A percentile compares a stretch with the other conserved stretches of the same genome.
Evolutionary conservation across 2,329 filamentous ascomycete species (phyloP).

Genomic region (Pseudocercospora cruenta): DNA sequence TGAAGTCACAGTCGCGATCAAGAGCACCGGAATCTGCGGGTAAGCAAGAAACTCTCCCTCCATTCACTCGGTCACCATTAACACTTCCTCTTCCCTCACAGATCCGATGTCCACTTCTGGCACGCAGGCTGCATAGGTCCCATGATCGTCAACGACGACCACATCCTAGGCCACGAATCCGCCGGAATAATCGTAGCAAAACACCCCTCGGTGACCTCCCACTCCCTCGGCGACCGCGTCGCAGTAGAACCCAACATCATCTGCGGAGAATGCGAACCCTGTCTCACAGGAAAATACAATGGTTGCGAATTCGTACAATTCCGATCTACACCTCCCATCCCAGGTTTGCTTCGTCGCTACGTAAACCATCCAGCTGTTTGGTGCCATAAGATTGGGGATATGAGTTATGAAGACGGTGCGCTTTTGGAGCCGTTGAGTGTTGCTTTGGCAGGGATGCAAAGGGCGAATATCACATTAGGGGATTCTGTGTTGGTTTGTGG

Average conservation of each 20-base stretch:
- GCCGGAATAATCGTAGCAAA: constrained; percentile 79
- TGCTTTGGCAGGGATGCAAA: constrained; percentile 83
- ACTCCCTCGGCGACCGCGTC: constrained; percentile 86
- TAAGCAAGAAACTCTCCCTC: constrained; percentile 46
- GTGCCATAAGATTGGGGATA: constrained; percentile 94
- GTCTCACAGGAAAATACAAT: constrained; percentile 91
- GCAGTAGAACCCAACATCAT: constrained; percentile 94
- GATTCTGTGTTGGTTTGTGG: constrained; percentile 89
- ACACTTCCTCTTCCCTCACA: constrained; percentile 41
- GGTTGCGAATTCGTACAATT: constrained; percentile 86
- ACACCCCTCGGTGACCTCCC: constrained; percentile 74
- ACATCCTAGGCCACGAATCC: constrained; percentile 94
- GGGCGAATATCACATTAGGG: constrained; percentile 77
- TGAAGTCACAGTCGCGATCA: constrained; percentile 85
- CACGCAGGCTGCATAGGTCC: constrained; percentile 92
- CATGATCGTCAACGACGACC: constrained; percentile 87
- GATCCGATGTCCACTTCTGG: constrained; percentile 97
- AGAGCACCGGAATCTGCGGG: constrained; percentile 96
- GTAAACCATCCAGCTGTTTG: constrained; percentile 92
- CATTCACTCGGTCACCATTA: background rate
- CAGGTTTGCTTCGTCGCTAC: constrained; percentile 85
- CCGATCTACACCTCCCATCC: constrained; percentile 85
- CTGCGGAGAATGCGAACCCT: constrained; percentile 87
- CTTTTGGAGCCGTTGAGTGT: constrained; percentile 90
- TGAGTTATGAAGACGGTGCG: constrained; percentile 89